phyloP scores from a whole-genome alignment of 129 eudicot species.

The Smallanthus sonchifolius region DNA sequence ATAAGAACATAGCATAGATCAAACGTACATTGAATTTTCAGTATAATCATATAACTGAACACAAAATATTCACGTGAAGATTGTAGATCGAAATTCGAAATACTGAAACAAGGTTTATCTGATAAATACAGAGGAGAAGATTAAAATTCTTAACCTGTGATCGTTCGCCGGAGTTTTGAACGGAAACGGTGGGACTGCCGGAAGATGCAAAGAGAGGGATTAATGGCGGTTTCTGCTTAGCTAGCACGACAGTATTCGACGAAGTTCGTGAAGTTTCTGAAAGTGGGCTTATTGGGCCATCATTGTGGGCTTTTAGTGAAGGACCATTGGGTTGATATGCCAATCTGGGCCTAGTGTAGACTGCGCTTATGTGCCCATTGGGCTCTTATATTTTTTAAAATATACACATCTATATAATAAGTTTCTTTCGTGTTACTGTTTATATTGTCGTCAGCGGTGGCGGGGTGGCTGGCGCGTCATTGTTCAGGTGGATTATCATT shows the following conservation, averaged over 20 bases:
- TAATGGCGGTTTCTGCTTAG: conserved; percentile 3
- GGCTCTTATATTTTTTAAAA: too few relatives aligned
- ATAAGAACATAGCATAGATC: not conserved
- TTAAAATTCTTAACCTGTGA: conserved; percentile 10
- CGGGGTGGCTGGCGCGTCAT: too few relatives aligned
- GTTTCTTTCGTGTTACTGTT: too few relatives aligned
- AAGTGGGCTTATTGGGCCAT: conserved; percentile 19
- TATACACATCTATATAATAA: too few relatives aligned
- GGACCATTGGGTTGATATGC: not conserved
- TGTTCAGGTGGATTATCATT: too few relatives aligned
- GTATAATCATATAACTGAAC: conserved; percentile 8
- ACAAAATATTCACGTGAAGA: not conserved
- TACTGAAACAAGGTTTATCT: not conserved
- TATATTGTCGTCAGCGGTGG: too few relatives aligned
- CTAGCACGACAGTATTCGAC: not conserved
- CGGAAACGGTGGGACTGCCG: not conserved
- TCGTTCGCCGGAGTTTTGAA: conserved; percentile 6
- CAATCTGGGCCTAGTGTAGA: too few relatives aligned
- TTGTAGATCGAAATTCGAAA: not conserved
- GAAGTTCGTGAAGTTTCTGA: conserved; percentile 22
- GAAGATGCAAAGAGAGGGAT: conserved; percentile 7
- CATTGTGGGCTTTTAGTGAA: not conserved
- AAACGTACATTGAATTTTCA: conserved; percentile 2
- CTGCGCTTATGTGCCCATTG: too few relatives aligned
- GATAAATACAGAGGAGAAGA: not conserved